phyloP scores from a whole-genome alignment of 139 green algal species.

The Astrephomene gubernaculifera region DNA sequence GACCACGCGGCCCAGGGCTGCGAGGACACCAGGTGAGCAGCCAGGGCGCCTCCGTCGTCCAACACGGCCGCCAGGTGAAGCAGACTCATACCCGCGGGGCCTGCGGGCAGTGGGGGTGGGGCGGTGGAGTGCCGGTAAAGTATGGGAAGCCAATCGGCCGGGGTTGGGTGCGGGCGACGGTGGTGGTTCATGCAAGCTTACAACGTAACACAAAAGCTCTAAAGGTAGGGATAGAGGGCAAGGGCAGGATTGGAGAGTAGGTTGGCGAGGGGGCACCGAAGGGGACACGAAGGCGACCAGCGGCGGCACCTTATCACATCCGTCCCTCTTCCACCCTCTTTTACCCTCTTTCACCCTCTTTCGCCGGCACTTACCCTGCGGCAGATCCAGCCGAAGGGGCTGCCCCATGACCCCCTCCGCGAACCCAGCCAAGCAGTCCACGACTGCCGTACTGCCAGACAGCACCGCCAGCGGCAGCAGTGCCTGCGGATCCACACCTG shows the following conservation, averaged over 20 bases:
- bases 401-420: not conserved
- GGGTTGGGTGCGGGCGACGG: not conserved
- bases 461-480: constrained; percentile 38
- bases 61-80: constrained; percentile 33
- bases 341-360: too few species aligned
- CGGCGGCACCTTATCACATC: too few species aligned
- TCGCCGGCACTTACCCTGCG: constrained; percentile 7
- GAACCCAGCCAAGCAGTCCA: constrained; percentile 7
- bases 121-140: not conserved
- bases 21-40: constrained; percentile 1
- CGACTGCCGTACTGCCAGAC: not conserved
- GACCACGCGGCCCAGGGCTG: constrained; percentile 32
- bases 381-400: constrained; percentile 25
- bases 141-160: not conserved
- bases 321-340: too few species aligned
- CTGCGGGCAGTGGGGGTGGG: not conserved
- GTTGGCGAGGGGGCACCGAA: not conserved
- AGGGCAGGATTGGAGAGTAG: not conserved
- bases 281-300: not conserved
- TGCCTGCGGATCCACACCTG: not conserved
- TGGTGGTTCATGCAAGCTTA: too few species aligned
- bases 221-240: not conserved
- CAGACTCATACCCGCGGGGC: constrained; percentile 26
- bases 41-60: constrained; percentile 30
- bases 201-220: too few species aligned